Conservation (phyloP, 176 grass and related monocot genomes). For the Triticum monococcum region DNA sequence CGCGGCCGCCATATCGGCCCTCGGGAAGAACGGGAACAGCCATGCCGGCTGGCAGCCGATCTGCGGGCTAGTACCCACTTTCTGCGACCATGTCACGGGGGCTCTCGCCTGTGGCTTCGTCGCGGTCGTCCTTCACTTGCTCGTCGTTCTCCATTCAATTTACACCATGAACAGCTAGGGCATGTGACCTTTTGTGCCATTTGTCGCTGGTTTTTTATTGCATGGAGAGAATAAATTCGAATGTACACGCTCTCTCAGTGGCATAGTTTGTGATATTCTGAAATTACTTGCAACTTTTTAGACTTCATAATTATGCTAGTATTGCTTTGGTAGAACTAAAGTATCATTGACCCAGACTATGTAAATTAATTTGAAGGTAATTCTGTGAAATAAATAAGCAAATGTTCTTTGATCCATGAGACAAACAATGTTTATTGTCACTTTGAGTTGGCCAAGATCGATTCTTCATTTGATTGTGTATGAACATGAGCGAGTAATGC, state of each 20-base stretch:
- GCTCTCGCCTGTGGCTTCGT: conserved; percentile 51
- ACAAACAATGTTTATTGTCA: not conserved
- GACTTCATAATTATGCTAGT: not conserved
- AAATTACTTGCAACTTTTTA: not conserved
- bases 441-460: not conserved
- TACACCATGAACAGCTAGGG: conserved; percentile 29
- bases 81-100: conserved; percentile 60
- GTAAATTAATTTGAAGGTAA: not conserved
- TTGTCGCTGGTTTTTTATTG: not conserved
- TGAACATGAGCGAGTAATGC: not conserved
- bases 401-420: not conserved
- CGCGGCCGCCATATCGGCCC: conserved; percentile 38
- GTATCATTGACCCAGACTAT: not conserved
- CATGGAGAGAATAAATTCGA: not conserved
- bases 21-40: conserved; percentile 73
- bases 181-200: not conserved
- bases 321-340: not conserved
- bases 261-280: not conserved
- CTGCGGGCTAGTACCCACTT: conserved; percentile 45
- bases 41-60: conserved; percentile 68
- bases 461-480: not conserved
- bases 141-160: conserved; percentile 39
- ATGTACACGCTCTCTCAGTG: not conserved
- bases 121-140: conserved; percentile 33
- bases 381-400: not conserved